phyloP scores from a whole-genome alignment of 345 rosid genomes.

The Bruguiera gymnorhiza region DNA sequence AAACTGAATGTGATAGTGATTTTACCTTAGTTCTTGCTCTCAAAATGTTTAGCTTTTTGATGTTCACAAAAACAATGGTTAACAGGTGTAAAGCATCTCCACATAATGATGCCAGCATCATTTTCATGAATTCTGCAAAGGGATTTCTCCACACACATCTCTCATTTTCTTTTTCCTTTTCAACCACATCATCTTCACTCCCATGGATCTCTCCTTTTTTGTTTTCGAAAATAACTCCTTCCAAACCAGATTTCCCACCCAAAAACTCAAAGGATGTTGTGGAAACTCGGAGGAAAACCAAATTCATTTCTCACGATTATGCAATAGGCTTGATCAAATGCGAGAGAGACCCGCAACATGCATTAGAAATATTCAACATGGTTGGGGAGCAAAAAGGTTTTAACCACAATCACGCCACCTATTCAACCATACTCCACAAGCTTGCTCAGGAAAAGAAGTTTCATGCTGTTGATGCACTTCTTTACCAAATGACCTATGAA shows the following conservation, averaged over 20 bases:
- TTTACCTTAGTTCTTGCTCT: no score
- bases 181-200: slow-evolving; percentile 33
- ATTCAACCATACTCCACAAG: slow-evolving; percentile 59
- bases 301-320: slow-evolving; percentile 57
- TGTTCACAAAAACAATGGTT: not conserved
- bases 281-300: slow-evolving; percentile 35
- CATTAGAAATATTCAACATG: slow-evolving; percentile 66
- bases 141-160: not conserved
- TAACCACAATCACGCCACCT: slow-evolving; percentile 78
- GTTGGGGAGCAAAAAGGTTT: slow-evolving; percentile 69
- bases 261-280: slow-evolving; percentile 21
- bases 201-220: slow-evolving; percentile 70
- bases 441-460: slow-evolving; percentile 68
- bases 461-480: slow-evolving; percentile 67
- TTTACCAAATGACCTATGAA: slow-evolving; percentile 74
- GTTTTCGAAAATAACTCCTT: slow-evolving; percentile 13
- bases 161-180: slow-evolving; percentile 15
- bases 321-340: slow-evolving; percentile 63
- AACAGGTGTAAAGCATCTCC: not conserved
- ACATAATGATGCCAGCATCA: not conserved
- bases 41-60: no score
- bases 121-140: slow-evolving; percentile 12
- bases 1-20: no score
- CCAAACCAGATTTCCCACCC: slow-evolving; percentile 34
- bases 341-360: slow-evolving; percentile 70